Evolutionary conservation across 164 flowering plant species (phyloP).

Genomic region (Vitis vinifera): DNA sequence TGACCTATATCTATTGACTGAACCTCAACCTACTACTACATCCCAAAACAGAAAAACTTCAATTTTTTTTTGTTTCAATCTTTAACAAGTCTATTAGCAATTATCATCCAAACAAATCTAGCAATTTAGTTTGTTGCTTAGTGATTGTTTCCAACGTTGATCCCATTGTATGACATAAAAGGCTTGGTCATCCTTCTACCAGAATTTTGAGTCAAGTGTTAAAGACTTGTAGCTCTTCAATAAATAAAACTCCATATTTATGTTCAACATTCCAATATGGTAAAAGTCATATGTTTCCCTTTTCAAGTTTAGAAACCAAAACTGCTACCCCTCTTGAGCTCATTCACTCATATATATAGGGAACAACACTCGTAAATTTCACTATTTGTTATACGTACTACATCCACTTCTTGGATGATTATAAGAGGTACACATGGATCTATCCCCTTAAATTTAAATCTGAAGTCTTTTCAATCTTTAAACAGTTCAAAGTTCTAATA

Average conservation of each 20-base stretch:
- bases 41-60: no score
- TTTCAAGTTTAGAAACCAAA: neutral
- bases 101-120: no score
- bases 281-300: neutral
- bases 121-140: no score
- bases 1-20: no score
- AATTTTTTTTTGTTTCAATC: no score
- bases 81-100: no score
- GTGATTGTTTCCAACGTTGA: no score
- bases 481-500: neutral
- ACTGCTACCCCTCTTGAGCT: neutral
- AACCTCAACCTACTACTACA: no score
- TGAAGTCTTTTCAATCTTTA: neutral
- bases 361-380: neutral
- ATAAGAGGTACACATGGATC: neutral
- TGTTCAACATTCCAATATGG: neutral
- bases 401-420: constrained; percentile 5
- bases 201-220: neutral
- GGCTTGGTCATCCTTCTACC: neutral
- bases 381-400: neutral
- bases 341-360: constrained; percentile 6
- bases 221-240: no score
- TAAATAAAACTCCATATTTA: neutral
- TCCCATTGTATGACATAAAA: neutral
- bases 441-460: neutral